Conservation (phyloP, 768 basidiomycete species). For the Nidularia sp. region DNA sequence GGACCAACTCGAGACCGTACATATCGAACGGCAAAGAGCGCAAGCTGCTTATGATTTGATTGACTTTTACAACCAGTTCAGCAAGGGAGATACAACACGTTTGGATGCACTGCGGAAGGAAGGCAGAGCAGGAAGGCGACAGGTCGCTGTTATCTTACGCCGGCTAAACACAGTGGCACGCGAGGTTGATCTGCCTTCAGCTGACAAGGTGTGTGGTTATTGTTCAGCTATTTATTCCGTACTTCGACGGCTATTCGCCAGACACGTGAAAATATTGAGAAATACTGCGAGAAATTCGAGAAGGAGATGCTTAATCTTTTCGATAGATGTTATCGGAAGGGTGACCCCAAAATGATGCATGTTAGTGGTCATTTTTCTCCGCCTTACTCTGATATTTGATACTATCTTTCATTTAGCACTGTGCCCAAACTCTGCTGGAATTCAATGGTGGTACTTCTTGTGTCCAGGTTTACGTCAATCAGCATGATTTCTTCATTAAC, state of each 20-base stretch:
- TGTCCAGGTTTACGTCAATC: conserved; percentile 98
- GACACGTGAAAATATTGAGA: conserved; percentile 91
- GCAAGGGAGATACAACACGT: conserved; percentile 70
- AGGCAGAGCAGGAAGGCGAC: conserved; percentile 81
- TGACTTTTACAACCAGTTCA: conserved; percentile 91
- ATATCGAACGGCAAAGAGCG: conserved; percentile 86
- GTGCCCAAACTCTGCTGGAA: conserved; percentile 92
- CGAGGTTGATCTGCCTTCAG: conserved; percentile 85
- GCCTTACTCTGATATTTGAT: background rate
- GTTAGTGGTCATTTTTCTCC: conserved; percentile 35
- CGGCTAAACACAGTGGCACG: conserved; percentile 84
- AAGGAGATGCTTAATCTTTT: conserved; percentile 97
- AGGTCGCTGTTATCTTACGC: conserved; percentile 84
- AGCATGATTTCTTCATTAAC: conserved; percentile 99
- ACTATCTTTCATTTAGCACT: conserved; percentile 60
- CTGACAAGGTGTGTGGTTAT: conserved; percentile 80
- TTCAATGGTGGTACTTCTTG: conserved; percentile 98
- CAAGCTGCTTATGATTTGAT: conserved; percentile 93
- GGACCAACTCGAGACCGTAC: conserved; percentile 93
- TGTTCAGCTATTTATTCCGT: background rate
- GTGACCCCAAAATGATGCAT: conserved; percentile 99
- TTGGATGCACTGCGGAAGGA: conserved; percentile 81
- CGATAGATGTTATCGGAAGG: conserved; percentile 92
- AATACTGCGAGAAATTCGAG: conserved; percentile 98
- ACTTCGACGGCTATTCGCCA: conserved; percentile 19